Conservation (phyloP, 2,329 filamentous ascomycete species). For the Grosmannia clavigera region DNA sequence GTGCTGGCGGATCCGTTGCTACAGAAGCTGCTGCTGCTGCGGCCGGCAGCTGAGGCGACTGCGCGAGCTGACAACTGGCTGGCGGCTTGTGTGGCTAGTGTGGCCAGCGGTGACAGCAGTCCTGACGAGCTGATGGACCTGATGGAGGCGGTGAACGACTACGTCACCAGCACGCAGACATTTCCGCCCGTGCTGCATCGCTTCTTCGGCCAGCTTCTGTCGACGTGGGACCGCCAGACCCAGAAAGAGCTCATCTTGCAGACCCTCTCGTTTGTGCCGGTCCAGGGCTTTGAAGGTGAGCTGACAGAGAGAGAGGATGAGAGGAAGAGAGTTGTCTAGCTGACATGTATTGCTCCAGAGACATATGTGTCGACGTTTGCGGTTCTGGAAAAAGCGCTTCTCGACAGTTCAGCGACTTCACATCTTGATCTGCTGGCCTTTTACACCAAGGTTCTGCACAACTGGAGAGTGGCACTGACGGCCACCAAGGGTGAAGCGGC, state of each 20-base stretch:
- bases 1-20: conserved; percentile 63
- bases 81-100: conserved; percentile 40
- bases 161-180: conserved; percentile 32
- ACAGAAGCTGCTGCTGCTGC: conserved; percentile 62
- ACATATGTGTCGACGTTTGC: conserved; percentile 35
- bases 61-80: conserved; percentile 49
- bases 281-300: conserved; percentile 33
- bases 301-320: neutral
- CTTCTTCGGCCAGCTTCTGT: conserved; percentile 39
- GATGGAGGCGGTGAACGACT: conserved; percentile 42
- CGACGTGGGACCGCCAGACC: conserved; percentile 48
- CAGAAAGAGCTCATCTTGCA: conserved; percentile 42
- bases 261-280: conserved; percentile 41
- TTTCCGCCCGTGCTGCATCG: conserved; percentile 10
- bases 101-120: conserved; percentile 36
- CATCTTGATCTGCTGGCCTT: conserved; percentile 50
- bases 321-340: too few relatives aligned
- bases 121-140: conserved; percentile 38
- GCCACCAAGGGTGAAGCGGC: conserved; percentile 18
- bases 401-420: conserved; percentile 36
- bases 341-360: conserved; percentile 26
- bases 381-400: conserved; percentile 37
- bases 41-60: conserved; percentile 38
- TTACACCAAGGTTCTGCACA: conserved; percentile 53
- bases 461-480: conserved; percentile 39